phyloP scores from a whole-genome alignment of 257 asterid genomes.

The Primulina eburnea region DNA sequence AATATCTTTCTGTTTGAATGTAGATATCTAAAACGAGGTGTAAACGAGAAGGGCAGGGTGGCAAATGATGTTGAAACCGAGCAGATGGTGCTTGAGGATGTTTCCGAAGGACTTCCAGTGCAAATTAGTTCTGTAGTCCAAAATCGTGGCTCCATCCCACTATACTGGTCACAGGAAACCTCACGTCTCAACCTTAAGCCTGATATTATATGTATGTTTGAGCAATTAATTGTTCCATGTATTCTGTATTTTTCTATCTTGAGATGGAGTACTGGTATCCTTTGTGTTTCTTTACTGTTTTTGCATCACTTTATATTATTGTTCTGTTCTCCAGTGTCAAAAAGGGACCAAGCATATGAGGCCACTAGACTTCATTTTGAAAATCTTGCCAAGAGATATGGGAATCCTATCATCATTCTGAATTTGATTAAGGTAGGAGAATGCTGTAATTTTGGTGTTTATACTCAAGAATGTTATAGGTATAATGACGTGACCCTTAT shows the following conservation, averaged over 20 bases:
- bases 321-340: slow-evolving; percentile 66
- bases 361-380: slow-evolving; percentile 94
- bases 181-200: slow-evolving; percentile 91
- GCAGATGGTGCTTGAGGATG: slow-evolving; percentile 79
- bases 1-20: slow-evolving; percentile 24
- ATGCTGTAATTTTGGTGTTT: slow-evolving; percentile 14
- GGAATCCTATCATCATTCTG: slow-evolving; percentile 87
- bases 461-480: slow-evolving; percentile 16
- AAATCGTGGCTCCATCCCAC: slow-evolving; percentile 97
- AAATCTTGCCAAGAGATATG: slow-evolving; percentile 84
- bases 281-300: slow-evolving; percentile 4
- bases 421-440: slow-evolving; percentile 84
- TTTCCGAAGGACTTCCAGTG: slow-evolving; percentile 62
- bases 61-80: slow-evolving; percentile 99
- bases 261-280: neutral
- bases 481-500: neutral
- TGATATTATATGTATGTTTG: slow-evolving; percentile 77
- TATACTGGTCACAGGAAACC: slow-evolving; percentile 98
- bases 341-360: slow-evolving; percentile 75
- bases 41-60: slow-evolving; percentile 83
- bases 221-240: slow-evolving; percentile 11
- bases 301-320: neutral
- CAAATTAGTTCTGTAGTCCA: slow-evolving; percentile 91
- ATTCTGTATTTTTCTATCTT: neutral
- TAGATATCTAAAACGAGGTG: slow-evolving; percentile 95